Base-by-base conservation (phyloP, 1,284 basidiomycete genomes). In the Naganishia sp. region DNA sequence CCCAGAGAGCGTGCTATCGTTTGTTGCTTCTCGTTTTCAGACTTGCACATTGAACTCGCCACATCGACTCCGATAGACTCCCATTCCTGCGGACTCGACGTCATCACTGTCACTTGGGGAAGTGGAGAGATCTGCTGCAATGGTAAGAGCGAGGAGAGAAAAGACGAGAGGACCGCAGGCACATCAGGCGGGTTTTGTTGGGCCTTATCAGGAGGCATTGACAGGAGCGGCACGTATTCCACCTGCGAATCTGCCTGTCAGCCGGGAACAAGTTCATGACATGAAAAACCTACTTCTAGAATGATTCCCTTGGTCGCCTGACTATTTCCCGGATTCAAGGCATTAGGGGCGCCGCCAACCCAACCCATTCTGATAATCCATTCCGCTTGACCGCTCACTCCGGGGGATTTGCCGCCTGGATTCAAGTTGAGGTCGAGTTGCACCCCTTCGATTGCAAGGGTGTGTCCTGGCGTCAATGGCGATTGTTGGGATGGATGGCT, bases 401-500 rank as follows among this genome's bases (percentile, higher is more conserved):
- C 59, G 33, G 48, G 36, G 7, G 59, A 42, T 36, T 48, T 48
- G 39, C 57, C 36, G 11, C 57, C 57, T 23, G 57, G 57, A 16
- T 61, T 61, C 48, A 61, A 50, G 28, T 52, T 50, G 21, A 61
- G 59, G 39, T 61, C 59, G 36, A 61, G 42, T 28, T 61, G 59
- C 9, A 61, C 48, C 3, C 59, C 59, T 18, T 61, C 59, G 33
- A 61, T 52, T 11, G 50, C 25, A 25, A 61, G 36, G 15, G 48
- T 52, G 43, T 61, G 59, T 10, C 59, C 59, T 9, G 59, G 59
- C 13, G 59, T 61, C 16, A 61, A n/a, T 21, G 50, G 48, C 50
- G 48, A 13, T 61, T 43, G 59, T 21, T 46, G 55, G 1, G 21
- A 39, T 7, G 25, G 28, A 15, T 59, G 43, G 31, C 46, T 43